Evolutionary conservation across 148 eudicot genomes (phyloP).

Genomic region (Vaccinium corymbosum): DNA sequence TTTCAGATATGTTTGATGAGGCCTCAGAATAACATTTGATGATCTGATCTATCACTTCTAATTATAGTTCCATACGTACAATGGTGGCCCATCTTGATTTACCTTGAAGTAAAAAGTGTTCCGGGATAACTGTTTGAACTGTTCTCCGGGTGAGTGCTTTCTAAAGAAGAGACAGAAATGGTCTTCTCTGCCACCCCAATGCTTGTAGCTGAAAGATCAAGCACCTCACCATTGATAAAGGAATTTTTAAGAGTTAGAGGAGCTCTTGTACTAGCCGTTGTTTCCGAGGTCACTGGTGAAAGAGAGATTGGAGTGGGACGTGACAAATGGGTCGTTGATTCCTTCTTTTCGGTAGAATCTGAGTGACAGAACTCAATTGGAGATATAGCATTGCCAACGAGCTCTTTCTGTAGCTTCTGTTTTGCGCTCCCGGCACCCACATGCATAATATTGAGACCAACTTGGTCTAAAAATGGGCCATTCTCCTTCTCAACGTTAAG

Average conservation of each 20-base stretch:
- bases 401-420: conserved; percentile 14
- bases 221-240: conserved; percentile 15
- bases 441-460: not conserved
- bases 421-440: conserved; percentile 13
- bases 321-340: conserved; percentile 1
- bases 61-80: not conserved
- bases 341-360: conserved; percentile 8
- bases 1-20: not conserved
- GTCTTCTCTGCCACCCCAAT: conserved; percentile 23
- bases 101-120: conserved; percentile 23
- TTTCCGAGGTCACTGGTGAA: conserved; percentile 12
- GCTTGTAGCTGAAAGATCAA: conserved; percentile 19
- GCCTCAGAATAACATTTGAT: not conserved
- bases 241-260: conserved; percentile 50
- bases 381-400: conserved; percentile 3
- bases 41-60: not conserved
- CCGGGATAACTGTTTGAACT: conserved; percentile 9
- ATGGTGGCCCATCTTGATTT: not conserved
- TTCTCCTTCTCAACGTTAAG: conserved; percentile 12
- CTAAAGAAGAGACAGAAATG: conserved; percentile 20
- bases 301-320: not conserved
- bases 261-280: conserved; percentile 27
- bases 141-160: conserved; percentile 29
- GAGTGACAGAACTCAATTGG: conserved; percentile 8
- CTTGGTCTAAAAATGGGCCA: conserved; percentile 19